Evolutionary conservation across 139 green algal species (phyloP).

Genomic region (Chlorella vulgaris): DNA sequence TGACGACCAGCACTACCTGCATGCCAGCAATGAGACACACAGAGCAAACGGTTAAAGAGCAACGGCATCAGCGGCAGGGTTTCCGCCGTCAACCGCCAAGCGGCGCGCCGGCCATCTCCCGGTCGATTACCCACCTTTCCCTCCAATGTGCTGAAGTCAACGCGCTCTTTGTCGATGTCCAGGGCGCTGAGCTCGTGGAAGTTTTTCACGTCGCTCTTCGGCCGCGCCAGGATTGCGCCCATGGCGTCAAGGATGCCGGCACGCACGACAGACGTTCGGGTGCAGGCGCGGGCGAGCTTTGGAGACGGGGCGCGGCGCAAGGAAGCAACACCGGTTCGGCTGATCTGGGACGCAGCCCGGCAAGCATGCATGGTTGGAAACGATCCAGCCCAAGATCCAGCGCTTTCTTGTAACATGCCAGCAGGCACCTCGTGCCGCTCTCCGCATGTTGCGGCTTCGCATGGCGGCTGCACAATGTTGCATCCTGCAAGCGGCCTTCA

Average conservation of each 20-base stretch:
- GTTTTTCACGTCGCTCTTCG: slow-evolving; percentile 20
- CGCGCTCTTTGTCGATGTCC: slow-evolving; percentile 46
- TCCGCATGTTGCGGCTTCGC: no score
- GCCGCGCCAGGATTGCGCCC: neutral
- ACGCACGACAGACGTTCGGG: no score
- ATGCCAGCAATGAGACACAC: neutral
- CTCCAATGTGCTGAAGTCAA: slow-evolving; percentile 32
- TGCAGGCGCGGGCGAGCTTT: no score
- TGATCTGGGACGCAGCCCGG: no score
- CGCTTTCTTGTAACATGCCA: no score
- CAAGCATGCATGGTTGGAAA: no score
- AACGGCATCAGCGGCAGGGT: neutral
- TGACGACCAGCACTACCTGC: slow-evolving; percentile 50
- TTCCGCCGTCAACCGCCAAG: neutral
- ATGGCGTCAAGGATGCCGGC: neutral
- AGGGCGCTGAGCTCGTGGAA: slow-evolving; percentile 43
- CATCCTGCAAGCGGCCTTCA: no score
- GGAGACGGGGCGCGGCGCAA: no score
- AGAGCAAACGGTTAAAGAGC: neutral
- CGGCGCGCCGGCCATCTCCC: neutral
- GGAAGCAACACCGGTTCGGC: no score
- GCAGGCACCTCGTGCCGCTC: no score
- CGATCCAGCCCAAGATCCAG: no score
- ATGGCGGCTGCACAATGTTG: no score
- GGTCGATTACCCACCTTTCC: slow-evolving; percentile 23